Base-by-base conservation (phyloP, 2,329 filamentous ascomycete genomes). In the Parascedosporium putredinis region DNA sequence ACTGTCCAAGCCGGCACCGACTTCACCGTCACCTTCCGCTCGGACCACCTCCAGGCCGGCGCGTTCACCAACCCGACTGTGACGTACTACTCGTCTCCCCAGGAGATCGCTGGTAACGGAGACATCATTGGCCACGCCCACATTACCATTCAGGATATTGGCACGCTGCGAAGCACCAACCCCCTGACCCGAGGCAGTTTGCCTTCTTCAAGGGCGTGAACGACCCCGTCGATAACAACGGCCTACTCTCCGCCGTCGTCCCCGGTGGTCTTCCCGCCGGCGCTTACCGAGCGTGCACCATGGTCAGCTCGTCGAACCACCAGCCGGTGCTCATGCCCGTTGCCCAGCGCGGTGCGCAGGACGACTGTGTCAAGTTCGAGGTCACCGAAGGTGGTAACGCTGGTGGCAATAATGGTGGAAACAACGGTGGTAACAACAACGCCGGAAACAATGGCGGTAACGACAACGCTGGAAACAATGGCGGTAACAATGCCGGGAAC, bases 131-230 rank as follows among this genome's bases (percentile, higher is more conserved):
- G 73, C 2, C 72, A 75, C 56, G 69, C 66, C 36, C 73, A 76
- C 57, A 67, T 79, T 52, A 74, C 73, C 5, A 66, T 78, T 18
- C 75, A 80, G 57, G 64, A 71, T 36, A 59, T 78, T 34, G 59
- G 60, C 29, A 55, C 64, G 29, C 50, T 67, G 38, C 66, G 65
- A 38, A 59, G 50, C 59, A 65, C 40, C 57, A 70, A 52, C 55
- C 71, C 44, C 65, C 68, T 8, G 63, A 65, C 18, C 58, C 66
- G n/a, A 52, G 49, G 5, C 44, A 47, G 42, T 79, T 78, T 58
- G 71, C 64, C 22, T 79, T 76, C 63, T 79, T 79, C 69, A 78
- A 77, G 64, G 76, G 76, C 51, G 69, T 79, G 57, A 75, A 79
- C 55, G 71, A 77, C 53, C 64, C 58, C 20, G 74, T 70, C 33